Base-by-base conservation (phyloP, 2,329 filamentous ascomycete genomes). In the Ustulina deusta region DNA sequence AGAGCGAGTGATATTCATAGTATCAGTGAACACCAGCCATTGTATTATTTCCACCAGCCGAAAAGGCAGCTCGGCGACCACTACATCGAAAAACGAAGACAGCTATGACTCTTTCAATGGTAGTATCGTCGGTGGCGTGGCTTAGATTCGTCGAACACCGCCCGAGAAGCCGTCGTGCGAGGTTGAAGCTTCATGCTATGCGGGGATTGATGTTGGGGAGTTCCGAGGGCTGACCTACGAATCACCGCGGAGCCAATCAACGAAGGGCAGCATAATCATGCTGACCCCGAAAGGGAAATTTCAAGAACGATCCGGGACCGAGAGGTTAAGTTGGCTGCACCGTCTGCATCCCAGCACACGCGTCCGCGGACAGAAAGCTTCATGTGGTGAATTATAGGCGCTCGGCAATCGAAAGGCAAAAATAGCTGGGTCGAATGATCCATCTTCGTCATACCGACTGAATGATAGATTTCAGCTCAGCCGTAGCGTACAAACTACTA, bases 161-260 rank as follows among this genome's bases (percentile, higher is more conserved):
- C 61, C 64, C 59, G 34, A 40, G 29, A 55, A 48, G 57, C 13
- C n/a, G 46, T 46, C 15, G 63, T 60, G 54, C 6, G 58, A 69
- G 40, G 55, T 56, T 48, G 40, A 40, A 40, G 63, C 55, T 38
- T 61, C 38, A 49, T 68, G 52, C 58, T 38, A 9, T 58, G 65
- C 69, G 66, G 69, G 63, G 63, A 29, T 64, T 11, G 38, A 44
- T 32, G 42, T 69, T 67, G 69, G 69, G 69, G 67, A 71, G 34
- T 7, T 71, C 69, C 69, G 69, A 60, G 17, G 57, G 60, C 61
- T 60, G 65, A 62, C 55, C 57, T 48, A 34, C 27, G 6, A 20
- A 25, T 57, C 10, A 27, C 54, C 40, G 6, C 22, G n/a, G 32
- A 60, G 56, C 67, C 69, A 70, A 70, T 68, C 68, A 70, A 34